Evolutionary conservation across 257 asterid genomes (phyloP).

Genomic region (Rubia yunnanensis): DNA sequence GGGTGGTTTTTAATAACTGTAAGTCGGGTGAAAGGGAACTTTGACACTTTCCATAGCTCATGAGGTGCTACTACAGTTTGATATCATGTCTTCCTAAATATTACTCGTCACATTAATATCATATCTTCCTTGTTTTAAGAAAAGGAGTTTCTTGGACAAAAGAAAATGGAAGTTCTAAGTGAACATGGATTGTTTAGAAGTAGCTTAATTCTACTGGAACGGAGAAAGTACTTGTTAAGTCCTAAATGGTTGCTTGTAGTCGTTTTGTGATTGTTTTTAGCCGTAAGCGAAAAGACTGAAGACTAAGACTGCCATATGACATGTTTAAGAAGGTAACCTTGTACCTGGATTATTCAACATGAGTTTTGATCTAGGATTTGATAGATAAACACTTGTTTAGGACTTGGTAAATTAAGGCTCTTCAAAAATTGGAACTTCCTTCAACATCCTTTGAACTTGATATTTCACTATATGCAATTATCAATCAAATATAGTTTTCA

Average conservation of each 20-base stretch:
- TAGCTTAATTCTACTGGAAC: no score
- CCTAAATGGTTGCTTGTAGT: no score
- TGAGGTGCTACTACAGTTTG: conserved; percentile 43
- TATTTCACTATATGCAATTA: background rate
- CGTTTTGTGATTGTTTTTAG: background rate
- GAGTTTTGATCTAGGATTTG: background rate
- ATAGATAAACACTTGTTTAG: no score
- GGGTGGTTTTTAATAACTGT: conserved; percentile 60
- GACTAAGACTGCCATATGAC: conserved; percentile 42
- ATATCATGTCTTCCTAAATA: conserved; percentile 53
- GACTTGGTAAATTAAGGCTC: background rate
- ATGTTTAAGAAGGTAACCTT: conserved; percentile 39
- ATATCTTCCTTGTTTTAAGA: background rate
- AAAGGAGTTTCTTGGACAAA: background rate
- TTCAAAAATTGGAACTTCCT: no score
- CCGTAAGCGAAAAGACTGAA: conserved; percentile 69
- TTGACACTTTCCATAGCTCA: conserved; percentile 48
- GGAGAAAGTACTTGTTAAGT: no score
- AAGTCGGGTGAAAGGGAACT: conserved; percentile 79
- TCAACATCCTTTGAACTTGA: background rate
- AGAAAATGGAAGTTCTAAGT: background rate
- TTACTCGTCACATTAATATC: no score
- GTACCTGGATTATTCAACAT: conserved; percentile 32
- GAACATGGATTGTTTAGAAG: background rate
- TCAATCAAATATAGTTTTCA: background rate